Conservation (phyloP, 2,329 filamentous ascomycete species). For the Sphaerostilbella broomeana region DNA sequence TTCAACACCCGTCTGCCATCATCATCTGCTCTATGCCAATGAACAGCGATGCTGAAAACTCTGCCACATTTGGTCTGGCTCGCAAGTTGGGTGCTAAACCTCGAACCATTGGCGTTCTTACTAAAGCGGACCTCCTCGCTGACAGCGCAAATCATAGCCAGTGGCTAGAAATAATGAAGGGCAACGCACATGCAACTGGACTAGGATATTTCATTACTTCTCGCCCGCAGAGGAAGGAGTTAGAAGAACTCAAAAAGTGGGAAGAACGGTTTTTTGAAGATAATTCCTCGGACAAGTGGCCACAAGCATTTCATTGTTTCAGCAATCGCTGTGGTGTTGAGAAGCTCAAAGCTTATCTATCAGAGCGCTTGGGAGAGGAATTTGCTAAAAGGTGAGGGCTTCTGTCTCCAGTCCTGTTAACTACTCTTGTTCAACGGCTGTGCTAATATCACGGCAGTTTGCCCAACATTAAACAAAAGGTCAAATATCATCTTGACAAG, state of each 20-base stretch:
- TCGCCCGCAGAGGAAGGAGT: slow-evolving; percentile 50
- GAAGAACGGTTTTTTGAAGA: slow-evolving; percentile 48
- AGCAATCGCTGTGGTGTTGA: slow-evolving; percentile 47
- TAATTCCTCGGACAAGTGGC: slow-evolving; percentile 38
- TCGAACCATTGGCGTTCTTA: slow-evolving; percentile 69
- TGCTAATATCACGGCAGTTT: slow-evolving; percentile 31
- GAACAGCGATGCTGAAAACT: slow-evolving; percentile 72
- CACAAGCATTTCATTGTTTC: slow-evolving; percentile 40
- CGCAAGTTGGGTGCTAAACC: slow-evolving; percentile 47
- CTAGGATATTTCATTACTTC: slow-evolving; percentile 78
- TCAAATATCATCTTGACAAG: slow-evolving; percentile 39
- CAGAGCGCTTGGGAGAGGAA: slow-evolving; percentile 45
- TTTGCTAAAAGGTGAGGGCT: slow-evolving; percentile 43
- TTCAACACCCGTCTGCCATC: slow-evolving; percentile 61
- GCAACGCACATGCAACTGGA: slow-evolving; percentile 55
- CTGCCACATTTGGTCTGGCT: slow-evolving; percentile 61
- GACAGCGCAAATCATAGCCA: slow-evolving; percentile 42
- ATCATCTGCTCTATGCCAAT: slow-evolving; percentile 73
- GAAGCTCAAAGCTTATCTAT: slow-evolving; percentile 46
- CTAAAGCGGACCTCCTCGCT: slow-evolving; percentile 71
- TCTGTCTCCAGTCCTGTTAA: not conserved
- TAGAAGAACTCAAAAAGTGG: slow-evolving; percentile 46
- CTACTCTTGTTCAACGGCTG: not conserved
- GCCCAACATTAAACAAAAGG: slow-evolving; percentile 48
- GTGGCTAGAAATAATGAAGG: slow-evolving; percentile 58